Base-by-base conservation (phyloP, 164 flowering plant genomes). In the Kingdonia uniflora region DNA sequence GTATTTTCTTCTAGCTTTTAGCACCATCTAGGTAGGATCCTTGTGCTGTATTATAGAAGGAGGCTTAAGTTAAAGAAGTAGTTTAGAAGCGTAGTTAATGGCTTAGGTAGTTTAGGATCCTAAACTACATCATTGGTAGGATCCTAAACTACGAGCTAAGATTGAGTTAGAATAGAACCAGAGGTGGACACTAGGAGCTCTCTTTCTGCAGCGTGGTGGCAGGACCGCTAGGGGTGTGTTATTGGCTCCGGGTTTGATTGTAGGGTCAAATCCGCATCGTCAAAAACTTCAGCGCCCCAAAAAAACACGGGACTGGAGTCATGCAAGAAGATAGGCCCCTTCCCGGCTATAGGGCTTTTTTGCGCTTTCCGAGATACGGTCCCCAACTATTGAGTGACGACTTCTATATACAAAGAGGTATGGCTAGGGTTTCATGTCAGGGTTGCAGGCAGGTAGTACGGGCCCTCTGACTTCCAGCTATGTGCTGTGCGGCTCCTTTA, bases 401-500 rank as follows among this genome's bases (percentile, higher is more conserved):
- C 35, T 29, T 3, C 35, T 8, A 8, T 29, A 29, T 29, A n/a
- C n/a, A n/a, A n/a, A n/a, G n/a, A n/a, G n/a, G n/a, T n/a, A n/a
- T n/a, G n/a, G n/a, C n/a, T n/a, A n/a, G 35, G 35, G 8, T 29
- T 29, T 29, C 35, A 29, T 29, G 6, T 8, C 8, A 29, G 4
- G 4, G 35, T 29, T 29, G 4, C 29, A 43, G 64, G 56, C 63
- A 59, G 57, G 64, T 52, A 60, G 57, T 60, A 60, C 44, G 50
- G 58, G 52, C 64, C 58, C 58, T 61, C 45, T 61, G 38, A 61
- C 58, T 44, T 61, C 58, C 58, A 54, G 58, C 64, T 44, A 45
- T 61, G 58, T 61, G 57, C 29, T 51, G 57, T 59, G 57, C 56
- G 50, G 42, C 49, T 52, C 63, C 63, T 37, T 26, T 41, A 40